Evolutionary conservation across 768 basidiomycete species (phyloP).

Genomic region (Pholiota microspora): DNA sequence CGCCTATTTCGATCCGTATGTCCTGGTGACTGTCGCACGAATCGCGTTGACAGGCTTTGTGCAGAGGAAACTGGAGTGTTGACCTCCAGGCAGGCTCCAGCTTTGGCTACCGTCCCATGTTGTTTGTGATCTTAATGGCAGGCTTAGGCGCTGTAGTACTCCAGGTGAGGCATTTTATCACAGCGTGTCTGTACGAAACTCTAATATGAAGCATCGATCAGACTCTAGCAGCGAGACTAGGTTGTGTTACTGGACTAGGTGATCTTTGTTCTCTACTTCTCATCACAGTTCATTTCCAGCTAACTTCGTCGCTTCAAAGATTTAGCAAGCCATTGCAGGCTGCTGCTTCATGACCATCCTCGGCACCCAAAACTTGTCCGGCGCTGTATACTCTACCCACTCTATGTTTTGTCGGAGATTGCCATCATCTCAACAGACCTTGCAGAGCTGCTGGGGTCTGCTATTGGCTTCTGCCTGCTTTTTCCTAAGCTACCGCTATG

Average conservation of each 20-base stretch:
- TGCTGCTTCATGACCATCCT: conserved; percentile 52
- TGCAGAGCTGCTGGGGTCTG: conserved; percentile 67
- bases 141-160: conserved; percentile 80
- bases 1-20: conserved; percentile 86
- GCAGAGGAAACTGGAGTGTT: conserved; percentile 75
- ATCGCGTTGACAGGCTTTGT: neutral
- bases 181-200: neutral
- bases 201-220: conserved; percentile 22
- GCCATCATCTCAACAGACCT: conserved; percentile 70
- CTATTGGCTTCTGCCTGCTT: conserved; percentile 66
- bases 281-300: neutral
- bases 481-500: conserved; percentile 59
- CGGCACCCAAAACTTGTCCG: conserved; percentile 45
- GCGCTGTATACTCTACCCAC: conserved; percentile 49
- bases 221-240: conserved; percentile 68
- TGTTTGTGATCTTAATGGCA: conserved; percentile 82
- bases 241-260: conserved; percentile 68
- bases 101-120: conserved; percentile 75
- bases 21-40: conserved; percentile 7
- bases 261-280: conserved; percentile 3
- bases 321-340: conserved; percentile 57
- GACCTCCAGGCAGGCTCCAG: conserved; percentile 78
- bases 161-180: conserved; percentile 46
- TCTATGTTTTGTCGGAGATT: conserved; percentile 53
- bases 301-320: conserved; percentile 30